These are phyloP conservation scores for Alternaria solani DNA, from an alignment of 2,329 filamentous ascomycete species.

Conservation along the genomic window DNA sequence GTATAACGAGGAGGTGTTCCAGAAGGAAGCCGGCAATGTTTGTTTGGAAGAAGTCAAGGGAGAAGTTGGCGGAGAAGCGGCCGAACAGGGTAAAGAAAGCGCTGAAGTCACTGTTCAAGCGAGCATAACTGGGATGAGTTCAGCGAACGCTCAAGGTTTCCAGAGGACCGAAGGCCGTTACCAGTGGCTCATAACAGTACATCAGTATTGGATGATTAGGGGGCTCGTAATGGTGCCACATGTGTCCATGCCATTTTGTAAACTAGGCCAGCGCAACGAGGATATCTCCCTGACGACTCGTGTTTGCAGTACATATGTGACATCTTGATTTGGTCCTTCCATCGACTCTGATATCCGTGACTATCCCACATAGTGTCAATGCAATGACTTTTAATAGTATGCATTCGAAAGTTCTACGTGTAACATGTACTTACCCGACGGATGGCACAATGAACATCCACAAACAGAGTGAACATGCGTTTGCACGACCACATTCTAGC, in stretches of 20 bases:
- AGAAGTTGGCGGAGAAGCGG: neutral
- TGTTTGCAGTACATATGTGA: neutral
- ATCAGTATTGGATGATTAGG: neutral
- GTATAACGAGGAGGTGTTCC: neutral
- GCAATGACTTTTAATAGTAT: neutral
- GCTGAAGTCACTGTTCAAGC: neutral
- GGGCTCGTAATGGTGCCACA: neutral
- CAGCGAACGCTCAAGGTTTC: neutral
- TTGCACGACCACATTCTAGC: neutral
- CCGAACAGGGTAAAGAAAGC: neutral
- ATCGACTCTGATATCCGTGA: neutral
- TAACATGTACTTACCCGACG: conserved; percentile 1
- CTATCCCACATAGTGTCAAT: neutral
- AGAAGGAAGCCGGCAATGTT: neutral
- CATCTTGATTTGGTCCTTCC: neutral
- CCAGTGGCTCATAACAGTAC: neutral
- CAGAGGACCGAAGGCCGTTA: neutral
- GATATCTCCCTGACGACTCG: neutral
- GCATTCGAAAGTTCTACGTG: neutral
- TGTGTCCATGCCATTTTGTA: too few species aligned
- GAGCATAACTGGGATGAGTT: neutral
- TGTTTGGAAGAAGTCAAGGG: neutral
- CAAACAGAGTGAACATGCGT: neutral
- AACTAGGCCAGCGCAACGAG: neutral
- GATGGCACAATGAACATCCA: conserved; percentile 1